Evolutionary conservation across 495 filamentous ascomycete species (phyloP).

Genomic region (Daldinia decipiens): DNA sequence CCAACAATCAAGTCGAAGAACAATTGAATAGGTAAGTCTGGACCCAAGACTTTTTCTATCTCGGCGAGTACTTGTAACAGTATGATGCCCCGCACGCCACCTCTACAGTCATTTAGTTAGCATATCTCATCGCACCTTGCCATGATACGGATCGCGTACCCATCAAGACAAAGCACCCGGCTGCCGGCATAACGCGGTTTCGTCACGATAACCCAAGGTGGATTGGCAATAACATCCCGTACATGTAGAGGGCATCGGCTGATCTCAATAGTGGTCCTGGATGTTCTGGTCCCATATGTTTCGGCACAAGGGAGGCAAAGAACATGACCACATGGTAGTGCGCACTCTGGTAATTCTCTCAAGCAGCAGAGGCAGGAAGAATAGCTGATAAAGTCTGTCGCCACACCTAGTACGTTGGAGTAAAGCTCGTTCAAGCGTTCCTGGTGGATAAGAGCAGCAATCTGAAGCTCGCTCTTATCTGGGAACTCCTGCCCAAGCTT

Average conservation of each 20-base stretch:
- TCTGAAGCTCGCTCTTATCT: conserved; percentile 42
- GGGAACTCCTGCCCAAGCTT: conserved; percentile 44
- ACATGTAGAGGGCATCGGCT: conserved; percentile 51
- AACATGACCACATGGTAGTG: conserved; percentile 67
- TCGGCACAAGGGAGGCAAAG: conserved; percentile 61
- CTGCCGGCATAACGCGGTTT: conserved; percentile 60
- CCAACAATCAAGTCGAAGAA: conserved; percentile 65
- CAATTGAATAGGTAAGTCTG: conserved; percentile 51
- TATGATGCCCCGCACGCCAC: conserved; percentile 62
- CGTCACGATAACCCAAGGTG: conserved; percentile 53
- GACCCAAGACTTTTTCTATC: conserved; percentile 55
- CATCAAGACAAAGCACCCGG: conserved; percentile 67
- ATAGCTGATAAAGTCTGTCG: conserved; percentile 47
- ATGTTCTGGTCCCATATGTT: conserved; percentile 43
- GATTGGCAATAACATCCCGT: conserved; percentile 41
- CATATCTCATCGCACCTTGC: neutral
- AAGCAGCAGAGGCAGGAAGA: conserved; percentile 66
- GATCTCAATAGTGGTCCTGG: conserved; percentile 48
- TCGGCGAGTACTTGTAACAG: conserved; percentile 57
- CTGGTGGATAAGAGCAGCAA: conserved; percentile 42
- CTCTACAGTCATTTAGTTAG: conserved; percentile 41
- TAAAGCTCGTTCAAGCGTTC: conserved; percentile 48
- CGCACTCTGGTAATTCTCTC: conserved; percentile 61
- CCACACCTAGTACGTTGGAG: conserved; percentile 38
- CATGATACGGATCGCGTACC: conserved; percentile 42